A percentile compares a stretch with the other conserved stretches of the same genome.
These are phyloP conservation scores for Kwoniella shandongensis DNA, from an alignment of 768 basidiomycete genomes.

Conservation along the genomic window DNA sequence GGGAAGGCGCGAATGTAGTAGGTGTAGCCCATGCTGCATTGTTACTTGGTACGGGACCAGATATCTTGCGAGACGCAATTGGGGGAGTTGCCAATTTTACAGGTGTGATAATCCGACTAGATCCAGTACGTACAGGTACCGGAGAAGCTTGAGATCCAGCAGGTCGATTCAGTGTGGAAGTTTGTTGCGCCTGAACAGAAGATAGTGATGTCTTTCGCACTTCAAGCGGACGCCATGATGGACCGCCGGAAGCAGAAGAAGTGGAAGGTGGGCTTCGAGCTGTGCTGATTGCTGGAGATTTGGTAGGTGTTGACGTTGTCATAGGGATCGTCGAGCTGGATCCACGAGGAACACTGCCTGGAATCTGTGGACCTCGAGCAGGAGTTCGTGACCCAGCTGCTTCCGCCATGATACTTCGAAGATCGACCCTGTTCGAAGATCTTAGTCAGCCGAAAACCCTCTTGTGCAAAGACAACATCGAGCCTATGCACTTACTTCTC, in stretches of 20 bases:
- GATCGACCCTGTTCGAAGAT: constrained; percentile 63
- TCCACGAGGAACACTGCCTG: constrained; percentile 2
- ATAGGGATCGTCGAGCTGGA: constrained; percentile 12
- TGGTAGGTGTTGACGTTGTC: constrained; percentile 19
- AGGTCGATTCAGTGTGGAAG: constrained; percentile 6
- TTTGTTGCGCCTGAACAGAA: constrained; percentile 36
- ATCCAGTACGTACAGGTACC: constrained; percentile 25
- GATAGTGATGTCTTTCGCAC: constrained; percentile 27
- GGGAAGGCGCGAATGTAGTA: constrained; percentile 31
- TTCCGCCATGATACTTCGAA: constrained; percentile 85
- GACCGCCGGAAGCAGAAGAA: no score
- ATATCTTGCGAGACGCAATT: constrained; percentile 17
- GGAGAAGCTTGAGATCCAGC: constrained; percentile 27
- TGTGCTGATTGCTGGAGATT: constrained; percentile 6
- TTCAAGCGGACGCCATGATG: constrained; percentile 34
- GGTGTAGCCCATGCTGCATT: constrained; percentile 62
- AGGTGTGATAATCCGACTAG: constrained; percentile 31
- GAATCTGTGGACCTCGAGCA: constrained; percentile 13
- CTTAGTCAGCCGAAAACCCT: neutral
- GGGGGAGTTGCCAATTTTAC: constrained; percentile 10
- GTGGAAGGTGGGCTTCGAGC: constrained; percentile 16
- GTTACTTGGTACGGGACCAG: constrained; percentile 18
- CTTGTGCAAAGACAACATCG: no score
- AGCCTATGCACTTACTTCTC: constrained; percentile 46
- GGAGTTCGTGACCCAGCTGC: constrained; percentile 55